phyloP scores from a whole-genome alignment of 139 green algal genomes.

The Chlamydomonas schloesseri region DNA sequence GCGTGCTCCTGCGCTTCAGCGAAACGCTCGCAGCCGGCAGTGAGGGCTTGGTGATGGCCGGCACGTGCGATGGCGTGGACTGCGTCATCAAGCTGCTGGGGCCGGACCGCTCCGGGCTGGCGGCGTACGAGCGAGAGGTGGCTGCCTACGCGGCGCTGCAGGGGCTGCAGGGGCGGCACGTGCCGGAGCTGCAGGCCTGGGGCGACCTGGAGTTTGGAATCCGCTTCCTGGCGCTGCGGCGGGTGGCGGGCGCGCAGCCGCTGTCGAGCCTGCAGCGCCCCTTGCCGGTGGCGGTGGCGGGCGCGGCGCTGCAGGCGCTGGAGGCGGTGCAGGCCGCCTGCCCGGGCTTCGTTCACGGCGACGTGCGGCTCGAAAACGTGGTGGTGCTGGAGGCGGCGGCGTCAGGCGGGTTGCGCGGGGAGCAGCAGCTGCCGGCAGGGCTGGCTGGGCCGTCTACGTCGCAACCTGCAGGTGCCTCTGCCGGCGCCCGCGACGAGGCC shows the following conservation, averaged over 20 bases:
- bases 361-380: constrained; percentile 1
- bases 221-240: not conserved
- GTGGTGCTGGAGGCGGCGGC: not conserved
- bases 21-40: no score
- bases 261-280: not conserved
- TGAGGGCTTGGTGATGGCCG: no score
- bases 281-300: not conserved
- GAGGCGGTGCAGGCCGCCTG: not conserved
- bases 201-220: not conserved
- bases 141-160: no score
- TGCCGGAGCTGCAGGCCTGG: not conserved
- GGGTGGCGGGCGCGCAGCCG: not conserved
- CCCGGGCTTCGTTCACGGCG: constrained; percentile 7
- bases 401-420: not conserved
- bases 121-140: no score
- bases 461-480: no score
- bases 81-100: no score
- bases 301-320: not conserved
- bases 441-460: no score
- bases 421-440: not conserved
- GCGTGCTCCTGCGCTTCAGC: no score
- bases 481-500: no score
- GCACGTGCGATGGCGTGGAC: no score
- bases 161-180: not conserved
- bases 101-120: no score